These are phyloP conservation scores for Primulina huaijiensis DNA, from an alignment of 257 asterid species.

Conservation along the genomic window DNA sequence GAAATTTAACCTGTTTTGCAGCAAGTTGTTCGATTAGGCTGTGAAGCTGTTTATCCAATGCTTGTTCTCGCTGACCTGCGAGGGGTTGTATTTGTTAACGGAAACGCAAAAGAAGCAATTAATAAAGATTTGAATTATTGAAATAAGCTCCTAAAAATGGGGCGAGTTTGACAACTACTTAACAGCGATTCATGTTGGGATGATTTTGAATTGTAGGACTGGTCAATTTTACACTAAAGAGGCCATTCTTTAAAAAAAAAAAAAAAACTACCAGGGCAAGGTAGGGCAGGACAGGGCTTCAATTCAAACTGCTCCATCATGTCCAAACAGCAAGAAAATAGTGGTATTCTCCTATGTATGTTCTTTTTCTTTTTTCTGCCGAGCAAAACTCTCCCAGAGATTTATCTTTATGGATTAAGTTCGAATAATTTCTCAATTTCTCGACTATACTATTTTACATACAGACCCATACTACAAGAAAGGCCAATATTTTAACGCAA, in stretches of 20 bases:
- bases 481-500: not conserved
- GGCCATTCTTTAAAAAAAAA: not conserved
- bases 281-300: no score
- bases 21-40: constrained; percentile 90
- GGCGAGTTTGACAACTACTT: not conserved
- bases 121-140: not conserved
- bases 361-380: not conserved
- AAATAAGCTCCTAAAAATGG: not conserved
- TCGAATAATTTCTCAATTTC: not conserved
- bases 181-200: not conserved
- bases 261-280: no score
- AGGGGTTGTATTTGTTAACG: constrained; percentile 20
- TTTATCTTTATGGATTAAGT: not conserved
- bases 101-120: not conserved
- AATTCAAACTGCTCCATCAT: no score
- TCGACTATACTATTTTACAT: constrained; percentile 6
- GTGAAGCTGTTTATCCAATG: constrained; percentile 90
- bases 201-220: no score
- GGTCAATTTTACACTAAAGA: not conserved
- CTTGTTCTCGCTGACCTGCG: constrained; percentile 88
- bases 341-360: not conserved
- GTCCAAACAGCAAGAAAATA: not conserved
- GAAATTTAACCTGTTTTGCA: constrained; percentile 60
- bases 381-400: not conserved
- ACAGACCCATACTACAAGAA: constrained; percentile 1